Evolutionary conservation across 176 grass and related monocot genomes (phyloP).

Genomic region (Cenchrus purpureus): DNA sequence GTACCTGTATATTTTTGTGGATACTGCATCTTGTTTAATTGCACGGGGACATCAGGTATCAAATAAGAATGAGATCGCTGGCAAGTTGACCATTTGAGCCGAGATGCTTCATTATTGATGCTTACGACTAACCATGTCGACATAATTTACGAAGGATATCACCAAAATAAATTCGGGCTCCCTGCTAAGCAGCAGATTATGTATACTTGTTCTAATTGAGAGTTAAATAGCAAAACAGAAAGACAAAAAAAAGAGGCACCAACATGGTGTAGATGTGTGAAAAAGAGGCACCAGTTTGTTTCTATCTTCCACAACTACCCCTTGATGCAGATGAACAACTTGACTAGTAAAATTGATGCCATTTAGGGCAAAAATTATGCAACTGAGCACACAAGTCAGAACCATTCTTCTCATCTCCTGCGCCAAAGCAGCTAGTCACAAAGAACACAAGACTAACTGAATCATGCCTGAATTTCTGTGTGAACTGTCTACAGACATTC

Average conservation of each 20-base stretch:
- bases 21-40: constrained; percentile 48
- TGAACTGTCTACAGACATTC: constrained; percentile 3
- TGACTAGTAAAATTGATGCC: background rate
- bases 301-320: background rate
- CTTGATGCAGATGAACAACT: constrained; percentile 11
- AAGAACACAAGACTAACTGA: background rate
- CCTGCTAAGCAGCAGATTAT: constrained; percentile 38
- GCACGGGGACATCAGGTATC: constrained; percentile 26
- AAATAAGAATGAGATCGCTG: constrained; percentile 33
- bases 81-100: constrained; percentile 39
- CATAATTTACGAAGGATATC: constrained; percentile 39
- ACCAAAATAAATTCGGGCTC: constrained; percentile 23
- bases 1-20: constrained; percentile 11
- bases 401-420: background rate
- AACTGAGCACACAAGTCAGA: constrained; percentile 2
- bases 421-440: background rate
- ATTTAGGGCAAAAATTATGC: background rate
- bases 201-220: constrained; percentile 2
- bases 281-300: background rate
- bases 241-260: background rate
- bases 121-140: constrained; percentile 21
- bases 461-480: background rate
- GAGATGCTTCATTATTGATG: constrained; percentile 51
- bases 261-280: constrained; percentile 14
- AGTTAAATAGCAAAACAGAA: background rate